These are phyloP conservation scores for Mortierella sp. DNA, from an alignment of 371 early-diverging fungal species.

Conservation along the genomic window DNA sequence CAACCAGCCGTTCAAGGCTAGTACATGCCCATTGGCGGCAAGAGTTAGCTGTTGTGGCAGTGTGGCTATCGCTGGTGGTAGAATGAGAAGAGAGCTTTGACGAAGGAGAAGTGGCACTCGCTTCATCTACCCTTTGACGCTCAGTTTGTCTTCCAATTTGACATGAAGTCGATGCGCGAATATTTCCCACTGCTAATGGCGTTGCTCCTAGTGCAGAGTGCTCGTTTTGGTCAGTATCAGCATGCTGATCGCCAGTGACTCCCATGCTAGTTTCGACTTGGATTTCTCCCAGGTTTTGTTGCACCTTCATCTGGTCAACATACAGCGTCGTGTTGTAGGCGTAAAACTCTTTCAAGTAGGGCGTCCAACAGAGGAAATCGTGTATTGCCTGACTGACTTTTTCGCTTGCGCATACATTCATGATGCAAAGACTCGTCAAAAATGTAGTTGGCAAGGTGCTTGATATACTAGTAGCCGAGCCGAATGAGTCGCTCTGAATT, in stretches of 20 bases:
- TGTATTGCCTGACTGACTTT: conserved; percentile 48
- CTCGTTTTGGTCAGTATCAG: background rate
- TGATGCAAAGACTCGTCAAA: conserved; percentile 41
- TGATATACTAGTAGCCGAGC: background rate
- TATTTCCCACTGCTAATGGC: background rate
- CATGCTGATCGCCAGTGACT: background rate
- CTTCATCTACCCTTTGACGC: background rate
- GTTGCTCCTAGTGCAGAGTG: background rate
- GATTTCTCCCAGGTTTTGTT: background rate
- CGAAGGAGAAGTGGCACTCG: background rate
- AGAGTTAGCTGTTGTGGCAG: background rate
- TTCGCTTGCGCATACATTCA: conserved; percentile 49
- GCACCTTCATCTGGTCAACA: conserved; percentile 38
- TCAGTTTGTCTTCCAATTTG: background rate
- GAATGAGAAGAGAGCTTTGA: background rate
- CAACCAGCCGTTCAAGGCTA: conserved; percentile 27
- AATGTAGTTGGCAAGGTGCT: background rate
- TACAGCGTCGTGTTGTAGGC: conserved; percentile 53
- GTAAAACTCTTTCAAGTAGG: conserved; percentile 40
- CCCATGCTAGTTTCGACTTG: background rate
- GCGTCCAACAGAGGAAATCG: conserved; percentile 50
- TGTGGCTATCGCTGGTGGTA: background rate
- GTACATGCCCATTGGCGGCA: conserved; percentile 47
- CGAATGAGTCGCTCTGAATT: conserved; percentile 2
- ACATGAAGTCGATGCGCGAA: background rate